phyloP scores from a whole-genome alignment of 148 eudicot species.

The Talinum fruticosum region DNA sequence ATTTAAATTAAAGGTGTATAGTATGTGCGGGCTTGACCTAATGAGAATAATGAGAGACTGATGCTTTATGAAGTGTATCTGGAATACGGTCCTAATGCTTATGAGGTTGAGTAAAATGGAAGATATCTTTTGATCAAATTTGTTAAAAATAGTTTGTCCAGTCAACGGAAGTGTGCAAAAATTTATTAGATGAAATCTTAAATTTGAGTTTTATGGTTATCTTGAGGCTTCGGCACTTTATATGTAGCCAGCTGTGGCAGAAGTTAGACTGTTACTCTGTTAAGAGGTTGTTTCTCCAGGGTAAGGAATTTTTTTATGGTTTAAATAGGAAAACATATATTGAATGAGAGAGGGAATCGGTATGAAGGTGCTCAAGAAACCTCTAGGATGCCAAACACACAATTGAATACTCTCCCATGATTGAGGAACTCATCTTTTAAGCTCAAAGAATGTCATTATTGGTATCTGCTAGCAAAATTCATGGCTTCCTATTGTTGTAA shows the following conservation, averaged over 20 bases:
- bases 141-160: background rate
- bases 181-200: background rate
- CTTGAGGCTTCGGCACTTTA: background rate
- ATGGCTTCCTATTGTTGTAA: too few species aligned
- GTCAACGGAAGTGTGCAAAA: background rate
- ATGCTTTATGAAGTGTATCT: background rate
- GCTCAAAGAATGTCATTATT: too few species aligned
- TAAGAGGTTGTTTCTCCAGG: background rate
- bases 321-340: background rate
- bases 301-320: background rate
- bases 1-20: background rate
- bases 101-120: background rate
- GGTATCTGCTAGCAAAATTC: too few species aligned
- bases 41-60: background rate
- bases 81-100: background rate
- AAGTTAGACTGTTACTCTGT: background rate
- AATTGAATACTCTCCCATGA: background rate
- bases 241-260: background rate
- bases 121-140: background rate
- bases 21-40: background rate
- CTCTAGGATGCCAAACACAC: background rate
- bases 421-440: too few species aligned
- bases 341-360: background rate
- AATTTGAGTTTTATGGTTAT: background rate
- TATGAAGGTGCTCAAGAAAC: background rate